A percentile compares a stretch with the other conserved stretches of the same genome.
These are phyloP conservation scores for Solanum infundibuliforme DNA, from an alignment of 257 asterid species.

Conservation along the genomic window DNA sequence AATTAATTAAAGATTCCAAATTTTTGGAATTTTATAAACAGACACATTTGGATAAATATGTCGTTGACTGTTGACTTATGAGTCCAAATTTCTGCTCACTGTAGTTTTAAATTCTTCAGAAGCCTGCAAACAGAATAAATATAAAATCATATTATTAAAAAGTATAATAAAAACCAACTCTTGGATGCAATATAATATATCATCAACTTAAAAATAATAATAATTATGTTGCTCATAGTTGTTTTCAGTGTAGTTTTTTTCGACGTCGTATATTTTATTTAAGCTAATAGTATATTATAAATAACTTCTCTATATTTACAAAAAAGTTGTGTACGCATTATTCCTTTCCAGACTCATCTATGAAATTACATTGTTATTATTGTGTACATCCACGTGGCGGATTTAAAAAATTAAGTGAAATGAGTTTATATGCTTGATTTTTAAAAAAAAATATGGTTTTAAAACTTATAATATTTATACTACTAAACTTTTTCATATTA, in stretches of 20 bases:
- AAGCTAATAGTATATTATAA: rapidly evolving
- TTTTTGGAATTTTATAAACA: background rate
- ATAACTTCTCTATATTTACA: background rate
- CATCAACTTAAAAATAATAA: background rate
- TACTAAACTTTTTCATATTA: background rate
- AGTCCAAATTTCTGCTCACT: slow-evolving; percentile 8
- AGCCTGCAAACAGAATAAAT: slow-evolving; percentile 26
- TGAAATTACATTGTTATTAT: background rate
- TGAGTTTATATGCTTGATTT: background rate
- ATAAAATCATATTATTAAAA: background rate
- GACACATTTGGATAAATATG: background rate
- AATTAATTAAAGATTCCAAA: background rate
- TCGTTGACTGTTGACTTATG: background rate
- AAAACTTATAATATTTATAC: background rate
- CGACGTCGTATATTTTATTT: no score
- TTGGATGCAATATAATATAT: background rate
- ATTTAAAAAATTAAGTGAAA: background rate
- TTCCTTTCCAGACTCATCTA: rapidly evolving
- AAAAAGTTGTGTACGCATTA: background rate
- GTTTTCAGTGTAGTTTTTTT: no score
- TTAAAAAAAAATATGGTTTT: background rate
- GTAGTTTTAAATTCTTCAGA: slow-evolving; percentile 57
- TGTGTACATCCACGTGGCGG: background rate
- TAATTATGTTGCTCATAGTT: background rate
- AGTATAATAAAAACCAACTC: background rate